Evolutionary conservation across 257 asterid genomes (phyloP).

Genomic region (Forsythia suspensa): DNA sequence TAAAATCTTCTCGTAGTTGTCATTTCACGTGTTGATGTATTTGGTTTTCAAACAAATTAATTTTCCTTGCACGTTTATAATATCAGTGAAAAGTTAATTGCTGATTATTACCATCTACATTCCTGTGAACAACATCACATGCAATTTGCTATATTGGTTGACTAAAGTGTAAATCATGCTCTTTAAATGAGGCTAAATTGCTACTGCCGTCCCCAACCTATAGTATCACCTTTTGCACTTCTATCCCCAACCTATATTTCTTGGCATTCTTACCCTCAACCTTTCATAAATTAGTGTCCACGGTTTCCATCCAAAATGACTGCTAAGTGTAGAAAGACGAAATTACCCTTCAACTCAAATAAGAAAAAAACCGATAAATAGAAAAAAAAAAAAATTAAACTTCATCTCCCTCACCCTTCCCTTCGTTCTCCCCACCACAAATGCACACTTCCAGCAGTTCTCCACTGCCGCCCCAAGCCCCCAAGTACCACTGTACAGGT

Average conservation of each 20-base stretch:
- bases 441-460: not conserved
- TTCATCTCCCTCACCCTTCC: not conserved
- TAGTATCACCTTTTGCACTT: not conserved
- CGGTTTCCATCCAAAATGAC: not conserved
- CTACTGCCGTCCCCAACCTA: not conserved
- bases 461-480: not conserved
- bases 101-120: not conserved
- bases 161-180: not conserved
- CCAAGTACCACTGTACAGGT: not conserved
- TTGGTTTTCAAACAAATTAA: not conserved
- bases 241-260: not conserved
- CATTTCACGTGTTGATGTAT: not conserved
- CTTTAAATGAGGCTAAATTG: not conserved
- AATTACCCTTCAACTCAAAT: not conserved
- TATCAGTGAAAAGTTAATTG: not conserved
- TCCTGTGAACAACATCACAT: not conserved
- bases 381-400: not conserved
- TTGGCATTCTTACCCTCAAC: not conserved
- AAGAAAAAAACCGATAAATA: not conserved
- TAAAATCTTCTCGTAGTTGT: conserved; percentile 13
- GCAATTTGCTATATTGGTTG: not conserved
- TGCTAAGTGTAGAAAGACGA: not conserved
- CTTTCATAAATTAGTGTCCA: not conserved
- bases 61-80: not conserved
- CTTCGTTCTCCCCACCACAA: not conserved